Conservation (phyloP, 2,329 filamentous ascomycete species). For the Didymellaceae sp. region DNA sequence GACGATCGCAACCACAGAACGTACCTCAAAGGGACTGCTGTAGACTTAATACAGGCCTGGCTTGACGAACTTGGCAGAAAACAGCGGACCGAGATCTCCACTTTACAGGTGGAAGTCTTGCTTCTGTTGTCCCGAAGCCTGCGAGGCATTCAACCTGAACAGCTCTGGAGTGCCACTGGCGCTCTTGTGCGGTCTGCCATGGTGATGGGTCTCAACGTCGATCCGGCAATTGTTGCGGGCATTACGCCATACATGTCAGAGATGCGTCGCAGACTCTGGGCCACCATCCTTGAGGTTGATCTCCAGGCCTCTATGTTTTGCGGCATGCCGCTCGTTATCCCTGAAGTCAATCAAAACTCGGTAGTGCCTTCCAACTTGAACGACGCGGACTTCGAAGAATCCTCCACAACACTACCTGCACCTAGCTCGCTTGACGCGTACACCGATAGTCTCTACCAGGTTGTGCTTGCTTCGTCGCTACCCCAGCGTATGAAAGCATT, state of each 20-base stretch:
- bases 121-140: conserved; percentile 25
- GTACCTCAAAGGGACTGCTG: conserved; percentile 23
- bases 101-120: conserved; percentile 28
- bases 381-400: conserved; percentile 27
- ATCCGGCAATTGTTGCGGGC: conserved; percentile 44
- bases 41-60: conserved; percentile 30
- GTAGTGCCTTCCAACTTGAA: conserved; percentile 26
- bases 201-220: conserved; percentile 52
- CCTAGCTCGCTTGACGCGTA: conserved; percentile 12
- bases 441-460: conserved; percentile 29
- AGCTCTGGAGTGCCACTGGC: conserved; percentile 39
- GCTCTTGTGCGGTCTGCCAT: conserved; percentile 51
- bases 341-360: conserved; percentile 16
- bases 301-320: conserved; percentile 35
- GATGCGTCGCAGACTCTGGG: conserved; percentile 54
- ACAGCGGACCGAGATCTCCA: conserved; percentile 29
- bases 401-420: conserved; percentile 12
- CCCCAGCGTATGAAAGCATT: conserved; percentile 23
- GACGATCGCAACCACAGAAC: conserved; percentile 16
- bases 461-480: conserved; percentile 25
- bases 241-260: conserved; percentile 45
- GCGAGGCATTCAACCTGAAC: conserved; percentile 20
- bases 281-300: conserved; percentile 53
- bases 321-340: conserved; percentile 24
- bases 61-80: conserved; percentile 31